Evolutionary conservation across 2,329 filamentous ascomycete species (phyloP), one percentile per base, ranked within the genome.

Genomic region (Aspergillus fumigatiaffinis): DNA sequence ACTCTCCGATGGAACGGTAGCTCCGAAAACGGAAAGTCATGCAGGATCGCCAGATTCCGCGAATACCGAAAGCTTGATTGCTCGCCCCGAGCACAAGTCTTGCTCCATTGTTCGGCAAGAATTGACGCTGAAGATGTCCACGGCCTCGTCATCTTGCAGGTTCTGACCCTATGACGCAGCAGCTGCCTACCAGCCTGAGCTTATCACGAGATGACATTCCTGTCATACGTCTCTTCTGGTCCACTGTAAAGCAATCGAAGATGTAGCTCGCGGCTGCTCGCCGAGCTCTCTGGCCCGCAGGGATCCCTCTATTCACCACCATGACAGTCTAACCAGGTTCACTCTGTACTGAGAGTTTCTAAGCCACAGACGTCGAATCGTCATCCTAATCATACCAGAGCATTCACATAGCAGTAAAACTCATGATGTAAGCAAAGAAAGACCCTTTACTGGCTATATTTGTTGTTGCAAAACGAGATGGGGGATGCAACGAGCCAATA

Each of bases 1-100:
- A 17, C 32, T 32, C 21, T 51, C 35, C 46, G 57, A 63, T 62
- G 62, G 53, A 64, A 65, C 60, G 49, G 44, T 60, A 51, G 44
- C 46, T 10, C 62, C 59, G 63, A 35, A 63, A 63, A 56, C 56
- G 56, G 61, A 62, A 32, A 23, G 32, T 53, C 50, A 21, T 50
- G 48, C 14, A 17, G 14, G 20, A 46, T 12, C 42, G 21, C 21
- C n/a, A 46, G 10, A 46, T 46, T 46, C 42, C 42, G 42, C n/a
- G 8, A 46, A 23, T 20, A 46, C 42, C 42, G 42, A 46, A n/a
- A 46, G 8, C 21, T 10, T 46, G 21, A 46, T 20, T 46, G 20
- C 21, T 46, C 42, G n/a, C 21, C n/a, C n/a, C 23, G 21, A 12
- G 42, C n/a, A 46, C 8, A 46, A 23, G 20, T 4, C 42, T 12